phyloP scores from a whole-genome alignment of 805 yeast species.

The Suhomyces kilbournensis region DNA sequence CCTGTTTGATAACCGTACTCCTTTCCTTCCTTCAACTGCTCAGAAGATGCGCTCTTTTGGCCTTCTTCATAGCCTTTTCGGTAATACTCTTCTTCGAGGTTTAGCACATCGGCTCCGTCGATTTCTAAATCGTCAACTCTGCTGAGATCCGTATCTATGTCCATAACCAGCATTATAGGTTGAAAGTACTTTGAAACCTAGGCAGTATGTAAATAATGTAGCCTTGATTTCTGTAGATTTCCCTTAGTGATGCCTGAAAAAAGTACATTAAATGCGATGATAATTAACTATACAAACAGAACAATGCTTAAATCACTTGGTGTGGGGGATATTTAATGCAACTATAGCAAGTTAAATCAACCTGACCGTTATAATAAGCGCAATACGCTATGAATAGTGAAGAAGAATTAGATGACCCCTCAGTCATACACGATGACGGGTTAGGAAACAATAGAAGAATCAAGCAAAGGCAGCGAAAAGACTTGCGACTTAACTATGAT shows the following conservation, averaged over 20 bases:
- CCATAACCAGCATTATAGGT: background rate
- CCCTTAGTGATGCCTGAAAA: background rate
- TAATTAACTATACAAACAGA: background rate
- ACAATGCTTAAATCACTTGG: background rate
- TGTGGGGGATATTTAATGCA: background rate
- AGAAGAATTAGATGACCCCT: slow-evolving; percentile 2
- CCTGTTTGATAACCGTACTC: slow-evolving; percentile 82
- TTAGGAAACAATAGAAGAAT: slow-evolving; percentile 10
- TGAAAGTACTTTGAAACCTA: no score
- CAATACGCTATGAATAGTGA: background rate
- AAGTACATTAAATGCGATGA: background rate
- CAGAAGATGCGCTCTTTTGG: slow-evolving; percentile 51
- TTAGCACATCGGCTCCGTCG: slow-evolving; percentile 39
- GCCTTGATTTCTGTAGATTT: background rate
- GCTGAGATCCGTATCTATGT: background rate
- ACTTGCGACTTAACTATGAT: slow-evolving; percentile 19
- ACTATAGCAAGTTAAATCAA: background rate
- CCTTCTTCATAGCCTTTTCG: slow-evolving; percentile 74
- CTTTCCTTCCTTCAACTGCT: slow-evolving; percentile 72
- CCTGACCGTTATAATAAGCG: background rate
- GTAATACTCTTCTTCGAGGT: slow-evolving; percentile 61
- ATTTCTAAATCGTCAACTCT: background rate
- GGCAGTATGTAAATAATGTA: background rate
- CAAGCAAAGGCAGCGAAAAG: slow-evolving; percentile 15
- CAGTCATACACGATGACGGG: slow-evolving; percentile 7